Percentiles rank a stretch among this genome's conserved stretches.
Evolutionary conservation across 164 flowering plant genomes (phyloP).

Genomic region (Aristolochia californica): DNA sequence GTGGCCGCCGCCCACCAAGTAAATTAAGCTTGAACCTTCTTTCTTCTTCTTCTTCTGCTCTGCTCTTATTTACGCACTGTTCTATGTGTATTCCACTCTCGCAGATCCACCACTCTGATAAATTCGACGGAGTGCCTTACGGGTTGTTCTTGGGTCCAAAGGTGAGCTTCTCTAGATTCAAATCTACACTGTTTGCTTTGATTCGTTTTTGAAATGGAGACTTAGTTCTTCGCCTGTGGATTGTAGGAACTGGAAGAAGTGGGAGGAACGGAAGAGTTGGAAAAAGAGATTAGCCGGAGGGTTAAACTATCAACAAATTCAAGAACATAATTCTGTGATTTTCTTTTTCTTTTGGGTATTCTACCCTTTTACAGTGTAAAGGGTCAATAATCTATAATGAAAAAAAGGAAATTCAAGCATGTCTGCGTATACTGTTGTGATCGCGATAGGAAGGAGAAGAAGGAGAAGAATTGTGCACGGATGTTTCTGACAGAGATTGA

Average conservation of each 20-base stretch:
- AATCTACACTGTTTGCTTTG: no score
- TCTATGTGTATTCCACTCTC: no score
- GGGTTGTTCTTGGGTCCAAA: constrained; percentile 89
- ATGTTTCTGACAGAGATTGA: no score
- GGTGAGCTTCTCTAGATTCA: neutral
- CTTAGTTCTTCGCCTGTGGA: neutral
- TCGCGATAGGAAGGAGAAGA: no score
- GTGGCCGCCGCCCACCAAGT: constrained; percentile 96
- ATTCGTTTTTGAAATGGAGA: no score
- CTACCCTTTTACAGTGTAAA: no score
- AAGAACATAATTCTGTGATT: constrained; percentile 1
- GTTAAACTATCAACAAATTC: constrained; percentile 19
- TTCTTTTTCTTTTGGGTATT: no score
- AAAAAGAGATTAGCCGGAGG: constrained; percentile 48
- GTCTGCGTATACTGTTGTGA: no score
- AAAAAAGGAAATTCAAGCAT: no score
- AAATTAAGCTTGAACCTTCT: neutral
- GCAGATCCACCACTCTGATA: constrained; percentile 87
- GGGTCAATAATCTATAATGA: no score
- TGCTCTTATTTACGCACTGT: no score
- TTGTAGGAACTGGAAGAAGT: constrained; percentile 75
- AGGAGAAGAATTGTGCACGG: no score
- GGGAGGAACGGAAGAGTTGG: constrained; percentile 69
- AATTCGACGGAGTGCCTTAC: constrained; percentile 85
- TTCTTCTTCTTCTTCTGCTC: neutral